These are phyloP conservation scores for Papiliotrema flavescens DNA, from an alignment of 1,284 basidiomycete species.

Conservation along the genomic window DNA sequence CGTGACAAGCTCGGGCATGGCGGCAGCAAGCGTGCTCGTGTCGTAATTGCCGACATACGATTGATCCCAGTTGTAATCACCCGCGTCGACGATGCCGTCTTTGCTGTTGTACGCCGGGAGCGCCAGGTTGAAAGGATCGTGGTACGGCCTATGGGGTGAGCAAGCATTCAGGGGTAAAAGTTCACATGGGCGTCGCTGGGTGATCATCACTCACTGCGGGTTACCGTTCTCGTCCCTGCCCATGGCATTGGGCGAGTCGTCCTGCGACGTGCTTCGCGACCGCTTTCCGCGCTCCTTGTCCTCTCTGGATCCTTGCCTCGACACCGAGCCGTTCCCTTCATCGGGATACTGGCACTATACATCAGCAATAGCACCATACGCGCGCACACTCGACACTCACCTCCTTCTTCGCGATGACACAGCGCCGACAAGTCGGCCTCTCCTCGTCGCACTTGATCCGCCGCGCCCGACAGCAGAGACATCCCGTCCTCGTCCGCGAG, in stretches of 20 bases:
- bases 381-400: slow-evolving; percentile 21
- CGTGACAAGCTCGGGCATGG: not conserved
- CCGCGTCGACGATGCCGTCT: not conserved
- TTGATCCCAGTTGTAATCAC: slow-evolving; percentile 9
- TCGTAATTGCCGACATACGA: slow-evolving; percentile 12
- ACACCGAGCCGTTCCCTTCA: slow-evolving; percentile 10
- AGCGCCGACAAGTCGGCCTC: slow-evolving; percentile 39
- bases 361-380: not conserved
- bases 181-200: not conserved
- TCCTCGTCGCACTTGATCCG: slow-evolving; percentile 47
- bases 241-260: not conserved
- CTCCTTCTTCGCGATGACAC: slow-evolving; percentile 39
- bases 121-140: slow-evolving; percentile 5
- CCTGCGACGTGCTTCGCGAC: not conserved
- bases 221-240: no score
- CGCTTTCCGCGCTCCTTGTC: slow-evolving; percentile 5
- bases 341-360: slow-evolving; percentile 34
- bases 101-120: not conserved
- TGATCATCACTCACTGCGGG: no score
- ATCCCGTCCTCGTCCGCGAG: slow-evolving; percentile 42
- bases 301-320: slow-evolving; percentile 2
- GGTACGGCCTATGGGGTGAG: not conserved
- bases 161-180: not conserved
- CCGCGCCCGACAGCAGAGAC: slow-evolving; percentile 40
- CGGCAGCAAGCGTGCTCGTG: not conserved